Evolutionary conservation across 164 flowering plant genomes (phyloP), one percentile per base, ranked within the genome.

Genomic region (Piper betle): DNA sequence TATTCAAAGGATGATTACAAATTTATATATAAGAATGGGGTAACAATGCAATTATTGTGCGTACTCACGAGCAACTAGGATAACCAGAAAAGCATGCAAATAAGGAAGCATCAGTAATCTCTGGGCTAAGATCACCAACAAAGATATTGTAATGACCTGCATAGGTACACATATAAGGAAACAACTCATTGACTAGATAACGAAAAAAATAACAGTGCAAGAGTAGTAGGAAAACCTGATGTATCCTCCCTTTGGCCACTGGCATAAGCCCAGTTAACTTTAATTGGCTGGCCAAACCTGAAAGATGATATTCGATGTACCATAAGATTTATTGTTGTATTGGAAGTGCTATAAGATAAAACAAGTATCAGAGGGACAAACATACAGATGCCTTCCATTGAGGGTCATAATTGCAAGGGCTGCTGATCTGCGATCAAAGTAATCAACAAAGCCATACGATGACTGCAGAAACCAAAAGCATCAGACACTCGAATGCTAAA

Each of bases 41-140:
- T n/a, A 57, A 16, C 6, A 15, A 25, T 25, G 33, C 37, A 37
- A 39, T 3, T n/a, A 52, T 18, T 4, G 20, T 2, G 20, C 0
- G 66, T 63, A 62, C 97, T 93, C 82, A 93, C 99, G 99, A 93
- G 74, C 97, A 90, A 80, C 79, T 86, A 59, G 88, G 78, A 72
- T 82, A 93, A 65, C 82, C 95, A 67, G 99, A 86, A 73, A 93
- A 93, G 72, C 94, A 87, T 0, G 90, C 84, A 82, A 71, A 93
- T 68, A 93, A 72, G 58, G 89, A 82, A 20, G 99, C 96, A 80
- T 93, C 99, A 20, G 99, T 90, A 74, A 93, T 92, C 78, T 93
- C 99, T 52, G 99, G 91, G 69, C 96, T 84, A 52, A 93, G 90
- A 78, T 93, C 99, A 52, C 99, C 97, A 64, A 93, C 99, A 77